Evolutionary conservation across 2,329 filamentous ascomycete species (phyloP).

Genomic region (Neopestalotiopsis rosae): DNA sequence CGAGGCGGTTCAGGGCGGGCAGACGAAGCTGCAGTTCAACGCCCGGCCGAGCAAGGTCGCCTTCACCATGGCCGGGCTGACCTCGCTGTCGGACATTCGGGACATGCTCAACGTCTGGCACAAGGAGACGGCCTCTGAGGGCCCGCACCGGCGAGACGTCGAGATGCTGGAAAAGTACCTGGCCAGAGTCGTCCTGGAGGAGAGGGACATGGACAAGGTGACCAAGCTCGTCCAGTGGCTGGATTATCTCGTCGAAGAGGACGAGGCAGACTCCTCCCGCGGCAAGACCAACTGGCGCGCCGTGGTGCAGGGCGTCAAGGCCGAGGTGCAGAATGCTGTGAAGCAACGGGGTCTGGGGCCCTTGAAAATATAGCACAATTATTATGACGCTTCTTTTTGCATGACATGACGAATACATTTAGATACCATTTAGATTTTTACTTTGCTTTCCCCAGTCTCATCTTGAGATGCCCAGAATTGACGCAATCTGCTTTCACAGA

Average conservation of each 20-base stretch:
- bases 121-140: constrained; percentile 70
- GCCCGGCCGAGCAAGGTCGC: constrained; percentile 49
- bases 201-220: constrained; percentile 79
- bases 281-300: constrained; percentile 53
- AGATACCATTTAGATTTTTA: background rate
- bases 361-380: constrained; percentile 48
- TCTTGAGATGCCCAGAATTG: no score
- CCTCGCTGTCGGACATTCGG: constrained; percentile 65
- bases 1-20: constrained; percentile 35
- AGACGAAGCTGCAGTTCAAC: constrained; percentile 53
- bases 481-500: no score
- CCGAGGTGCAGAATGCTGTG: constrained; percentile 60
- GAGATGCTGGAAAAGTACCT: constrained; percentile 77
- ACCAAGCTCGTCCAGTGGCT: constrained; percentile 73
- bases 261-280: constrained; percentile 2
- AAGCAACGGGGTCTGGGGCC: constrained; percentile 59
- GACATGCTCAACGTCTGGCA: constrained; percentile 81
- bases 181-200: constrained; percentile 72
- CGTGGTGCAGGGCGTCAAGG: constrained; percentile 50
- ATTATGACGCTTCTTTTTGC: background rate
- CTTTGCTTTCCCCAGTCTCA: no score
- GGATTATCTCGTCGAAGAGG: constrained; percentile 50
- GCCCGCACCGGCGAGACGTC: constrained; percentile 81
- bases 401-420: background rate
- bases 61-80: constrained; percentile 51